These are phyloP conservation scores for Quaeritorhiza haematococci DNA, from an alignment of 371 early-diverging fungal genomes.

Conservation along the genomic window DNA sequence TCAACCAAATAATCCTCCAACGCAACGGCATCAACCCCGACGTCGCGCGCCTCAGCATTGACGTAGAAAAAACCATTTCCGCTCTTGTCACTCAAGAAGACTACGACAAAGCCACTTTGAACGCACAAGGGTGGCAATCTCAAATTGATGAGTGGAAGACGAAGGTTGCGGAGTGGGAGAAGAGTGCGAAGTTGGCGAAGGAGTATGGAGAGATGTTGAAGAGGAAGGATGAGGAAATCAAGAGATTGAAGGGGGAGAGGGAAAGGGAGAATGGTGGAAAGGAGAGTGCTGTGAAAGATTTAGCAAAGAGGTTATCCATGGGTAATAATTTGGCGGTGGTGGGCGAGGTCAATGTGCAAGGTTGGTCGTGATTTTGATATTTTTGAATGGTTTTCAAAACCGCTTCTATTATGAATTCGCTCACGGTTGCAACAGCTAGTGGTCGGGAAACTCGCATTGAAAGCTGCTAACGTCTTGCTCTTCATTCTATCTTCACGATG, in stretches of 20 bases:
- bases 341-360: no score
- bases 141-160: conserved; percentile 1
- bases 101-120: conserved; percentile 5
- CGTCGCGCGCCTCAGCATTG: conserved; percentile 5
- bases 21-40: conserved; percentile 14
- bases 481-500: no score
- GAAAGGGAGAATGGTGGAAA: no score
- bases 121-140: neutral
- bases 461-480: no score
- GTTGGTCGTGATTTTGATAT: no score
- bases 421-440: no score
- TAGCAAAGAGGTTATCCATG: no score
- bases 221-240: conserved; percentile 8
- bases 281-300: no score
- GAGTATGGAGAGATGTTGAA: neutral
- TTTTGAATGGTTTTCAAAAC: no score
- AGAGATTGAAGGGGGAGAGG: conserved; percentile 5
- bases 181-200: neutral
- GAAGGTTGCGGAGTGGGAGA: conserved; percentile 7
- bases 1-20: conserved; percentile 10
- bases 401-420: no score
- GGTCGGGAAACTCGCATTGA: no score
- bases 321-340: no score
- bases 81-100: conserved; percentile 4
- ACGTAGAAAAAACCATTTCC: conserved; percentile 4